These are phyloP conservation scores for Colletotrichum sp. DNA, from an alignment of 2,329 filamentous ascomycete genomes.

Conservation along the genomic window DNA sequence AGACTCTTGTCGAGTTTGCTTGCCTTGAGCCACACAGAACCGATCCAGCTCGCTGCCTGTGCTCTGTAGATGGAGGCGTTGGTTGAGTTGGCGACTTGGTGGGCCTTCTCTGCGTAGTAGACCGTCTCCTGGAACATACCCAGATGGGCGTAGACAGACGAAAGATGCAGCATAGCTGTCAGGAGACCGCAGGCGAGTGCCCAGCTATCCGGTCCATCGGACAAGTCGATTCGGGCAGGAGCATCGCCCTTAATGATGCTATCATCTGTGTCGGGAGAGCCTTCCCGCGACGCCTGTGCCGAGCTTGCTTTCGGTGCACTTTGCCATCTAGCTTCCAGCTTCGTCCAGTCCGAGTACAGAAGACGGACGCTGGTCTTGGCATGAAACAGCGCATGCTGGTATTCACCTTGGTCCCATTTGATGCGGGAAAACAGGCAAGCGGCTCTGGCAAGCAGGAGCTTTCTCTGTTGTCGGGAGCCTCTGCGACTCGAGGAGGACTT, in stretches of 20 bases:
- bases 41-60: constrained; percentile 59
- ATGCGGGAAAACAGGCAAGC: constrained; percentile 69
- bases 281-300: neutral
- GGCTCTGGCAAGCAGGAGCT: constrained; percentile 62
- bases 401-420: constrained; percentile 65
- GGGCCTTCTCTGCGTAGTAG: constrained; percentile 85
- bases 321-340: constrained; percentile 42
- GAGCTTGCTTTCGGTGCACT: constrained; percentile 28
- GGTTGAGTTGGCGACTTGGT: constrained; percentile 75
- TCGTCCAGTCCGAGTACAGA: constrained; percentile 61
- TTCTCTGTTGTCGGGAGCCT: constrained; percentile 34
- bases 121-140: constrained; percentile 88
- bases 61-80: constrained; percentile 64
- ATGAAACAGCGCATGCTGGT: constrained; percentile 61
- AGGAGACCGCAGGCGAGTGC: constrained; percentile 76
- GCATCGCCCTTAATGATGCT: neutral
- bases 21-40: constrained; percentile 60
- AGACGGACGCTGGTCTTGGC: constrained; percentile 63
- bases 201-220: constrained; percentile 72
- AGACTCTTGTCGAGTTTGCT: constrained; percentile 64
- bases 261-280: neutral
- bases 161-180: constrained; percentile 73
- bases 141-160: constrained; percentile 79
- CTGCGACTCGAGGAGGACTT: constrained; percentile 4
- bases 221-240: constrained; percentile 46